These are phyloP conservation scores for Chloranthus sessilifolius DNA, from an alignment of 164 flowering plant species.

Conservation along the genomic window DNA sequence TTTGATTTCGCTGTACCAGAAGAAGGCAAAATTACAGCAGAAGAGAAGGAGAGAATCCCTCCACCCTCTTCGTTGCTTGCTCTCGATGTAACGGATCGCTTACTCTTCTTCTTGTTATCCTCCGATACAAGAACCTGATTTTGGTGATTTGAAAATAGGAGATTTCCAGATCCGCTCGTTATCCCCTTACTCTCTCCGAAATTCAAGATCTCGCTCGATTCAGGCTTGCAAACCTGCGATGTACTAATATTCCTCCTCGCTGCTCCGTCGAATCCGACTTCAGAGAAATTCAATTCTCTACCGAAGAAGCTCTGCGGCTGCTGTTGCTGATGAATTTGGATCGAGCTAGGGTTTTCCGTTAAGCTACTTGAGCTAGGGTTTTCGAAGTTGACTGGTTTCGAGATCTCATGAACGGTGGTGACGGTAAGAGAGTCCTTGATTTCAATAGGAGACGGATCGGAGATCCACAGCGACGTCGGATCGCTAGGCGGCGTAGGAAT, in stretches of 20 bases:
- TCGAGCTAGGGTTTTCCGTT: slow-evolving; percentile 37
- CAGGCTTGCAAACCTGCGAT: slow-evolving; percentile 47
- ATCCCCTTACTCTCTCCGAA: slow-evolving; percentile 62
- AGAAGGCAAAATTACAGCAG: too few relatives aligned
- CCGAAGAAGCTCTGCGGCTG: slow-evolving; percentile 36
- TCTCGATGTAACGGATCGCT: not conserved
- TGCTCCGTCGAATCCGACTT: slow-evolving; percentile 35
- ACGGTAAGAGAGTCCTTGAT: slow-evolving; percentile 21
- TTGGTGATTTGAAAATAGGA: slow-evolving; percentile 34
- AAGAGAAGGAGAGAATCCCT: too few relatives aligned
- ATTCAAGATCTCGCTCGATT: slow-evolving; percentile 71
- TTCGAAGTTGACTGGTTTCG: slow-evolving; percentile 32
- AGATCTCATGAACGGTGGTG: slow-evolving; percentile 7
- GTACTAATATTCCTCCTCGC: slow-evolving; percentile 20
- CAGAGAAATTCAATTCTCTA: slow-evolving; percentile 57
- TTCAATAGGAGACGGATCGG: slow-evolving; percentile 46
- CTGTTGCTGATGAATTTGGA: slow-evolving; percentile 12
- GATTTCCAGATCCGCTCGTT: slow-evolving; percentile 24
- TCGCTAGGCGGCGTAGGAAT: slow-evolving; percentile 39
- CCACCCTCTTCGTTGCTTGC: too few relatives aligned
- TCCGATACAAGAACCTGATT: not conserved
- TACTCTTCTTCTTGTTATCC: not conserved
- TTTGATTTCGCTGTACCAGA: not conserved
- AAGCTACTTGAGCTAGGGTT: slow-evolving; percentile 40
- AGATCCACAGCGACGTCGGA: slow-evolving; percentile 60